Evolutionary conservation across 2,329 filamentous ascomycete species (phyloP), one percentile per base, ranked within the genome.

Genomic region (Colletotrichum musae): DNA sequence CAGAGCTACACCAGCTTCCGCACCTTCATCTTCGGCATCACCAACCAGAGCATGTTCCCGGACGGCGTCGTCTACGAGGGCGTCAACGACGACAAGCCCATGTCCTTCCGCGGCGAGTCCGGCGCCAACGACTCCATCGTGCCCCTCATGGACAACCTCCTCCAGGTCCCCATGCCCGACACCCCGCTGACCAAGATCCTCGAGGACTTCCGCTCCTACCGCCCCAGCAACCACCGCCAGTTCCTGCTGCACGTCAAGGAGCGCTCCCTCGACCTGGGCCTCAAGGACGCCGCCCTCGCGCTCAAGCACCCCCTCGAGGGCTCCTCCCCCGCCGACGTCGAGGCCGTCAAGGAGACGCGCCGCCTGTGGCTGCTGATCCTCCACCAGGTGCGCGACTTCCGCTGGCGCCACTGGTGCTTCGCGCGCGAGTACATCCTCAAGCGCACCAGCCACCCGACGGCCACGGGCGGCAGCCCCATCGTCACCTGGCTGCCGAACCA

Each of bases 11-110:
- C 93, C 68, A 92, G 89, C 74, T 98, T 97, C 88, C 92, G 95
- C 48, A 97, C 95, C 12, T 98, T 98, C 85, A 98, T 98, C 83
- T 97, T 97, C 77, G 95, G 95, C 74, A 97, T 98, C 81, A 97
- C 94, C 1, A 92, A 89, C 56, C 95, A 98, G 81, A 92, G 90
- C 75, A 97, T 98, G 94, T 98, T 98, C 81, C 95, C 95, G 9
- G 85, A 95, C 72, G 95, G 95, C 9, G 95, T 98, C 7, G 82
- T 97, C 54, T 98, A 98, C 79, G 92, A 97, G 78, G 94, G 94
- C 9, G 88, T 95, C 70, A 91, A 91, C 72, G 89, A 92, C 69
- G 80, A 81, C 70, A 79, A 93, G 77, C 92, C 93, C 4, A 83
- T 94, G 79, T 91, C 88, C 64, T 98, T 98, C 88, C 91, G 95